phyloP scores from a whole-genome alignment of 2,329 filamentous ascomycete species.

The Tetracladium maxilliforme region DNA sequence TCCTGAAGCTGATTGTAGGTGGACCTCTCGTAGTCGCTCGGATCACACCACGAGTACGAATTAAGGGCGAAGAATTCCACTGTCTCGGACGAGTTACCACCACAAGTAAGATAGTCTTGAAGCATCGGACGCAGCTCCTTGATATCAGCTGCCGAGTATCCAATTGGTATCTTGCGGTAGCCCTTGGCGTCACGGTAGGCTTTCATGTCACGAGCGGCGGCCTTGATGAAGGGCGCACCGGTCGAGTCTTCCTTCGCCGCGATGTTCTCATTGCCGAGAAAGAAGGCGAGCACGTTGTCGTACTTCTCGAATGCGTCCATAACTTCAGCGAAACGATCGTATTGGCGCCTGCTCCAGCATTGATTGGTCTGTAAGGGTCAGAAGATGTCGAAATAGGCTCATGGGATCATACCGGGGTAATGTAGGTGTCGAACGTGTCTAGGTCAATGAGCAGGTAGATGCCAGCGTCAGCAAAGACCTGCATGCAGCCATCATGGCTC shows the following conservation, averaged over 20 bases:
- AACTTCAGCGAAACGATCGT: slow-evolving; percentile 51
- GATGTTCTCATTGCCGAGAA: slow-evolving; percentile 81
- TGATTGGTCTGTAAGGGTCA: slow-evolving; percentile 30
- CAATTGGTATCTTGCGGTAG: slow-evolving; percentile 71
- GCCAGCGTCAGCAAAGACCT: slow-evolving; percentile 59
- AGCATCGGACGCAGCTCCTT: slow-evolving; percentile 47
- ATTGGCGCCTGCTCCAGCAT: slow-evolving; percentile 61
- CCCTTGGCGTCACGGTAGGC: slow-evolving; percentile 60
- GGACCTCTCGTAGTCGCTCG: slow-evolving; percentile 36
- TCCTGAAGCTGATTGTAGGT: slow-evolving; percentile 57
- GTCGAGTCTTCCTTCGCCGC: slow-evolving; percentile 40
- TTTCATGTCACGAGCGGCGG: slow-evolving; percentile 70
- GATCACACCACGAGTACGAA: slow-evolving; percentile 71
- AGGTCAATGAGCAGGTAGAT: slow-evolving; percentile 80
- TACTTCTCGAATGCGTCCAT: slow-evolving; percentile 67
- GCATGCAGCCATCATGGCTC: slow-evolving; percentile 71
- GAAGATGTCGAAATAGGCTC: too few species aligned
- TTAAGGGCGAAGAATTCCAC: slow-evolving; percentile 80
- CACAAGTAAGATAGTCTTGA: slow-evolving; percentile 65
- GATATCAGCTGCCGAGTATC: slow-evolving; percentile 81
- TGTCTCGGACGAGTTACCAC: slow-evolving; percentile 49
- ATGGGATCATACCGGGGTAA: slow-evolving; percentile 42
- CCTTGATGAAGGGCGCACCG: slow-evolving; percentile 72
- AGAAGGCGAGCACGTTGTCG: slow-evolving; percentile 71
- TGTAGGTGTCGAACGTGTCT: slow-evolving; percentile 59